phyloP scores from a whole-genome alignment of 345 rosid genomes.

The Corchorus olitorius region DNA sequence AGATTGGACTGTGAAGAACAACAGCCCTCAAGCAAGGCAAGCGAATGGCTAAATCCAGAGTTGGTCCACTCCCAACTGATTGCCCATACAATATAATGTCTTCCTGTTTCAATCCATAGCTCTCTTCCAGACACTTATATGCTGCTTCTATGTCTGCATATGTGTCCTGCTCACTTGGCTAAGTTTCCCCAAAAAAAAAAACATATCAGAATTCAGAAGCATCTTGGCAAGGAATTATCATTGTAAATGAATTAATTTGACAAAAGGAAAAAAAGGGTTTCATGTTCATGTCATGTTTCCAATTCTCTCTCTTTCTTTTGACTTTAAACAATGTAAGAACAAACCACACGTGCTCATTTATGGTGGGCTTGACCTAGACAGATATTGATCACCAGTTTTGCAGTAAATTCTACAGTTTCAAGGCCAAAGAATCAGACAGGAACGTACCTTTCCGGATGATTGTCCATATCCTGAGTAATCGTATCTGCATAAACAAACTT shows the following conservation, averaged over 20 bases:
- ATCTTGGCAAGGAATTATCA: not conserved
- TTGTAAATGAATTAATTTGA: not conserved
- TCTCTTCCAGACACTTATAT: constrained; percentile 65
- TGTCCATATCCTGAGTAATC: constrained; percentile 93
- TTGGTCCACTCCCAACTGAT: constrained; percentile 90
- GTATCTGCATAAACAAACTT: constrained; percentile 51
- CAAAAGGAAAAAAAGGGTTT: not conserved
- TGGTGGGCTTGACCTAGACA: not conserved
- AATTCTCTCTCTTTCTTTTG: not conserved
- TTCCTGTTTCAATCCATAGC: constrained; percentile 62
- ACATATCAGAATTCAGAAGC: not conserved
- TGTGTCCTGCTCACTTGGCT: constrained; percentile 91
- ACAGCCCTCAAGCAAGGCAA: constrained; percentile 71
- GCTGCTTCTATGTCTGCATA: constrained; percentile 91
- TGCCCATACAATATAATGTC: constrained; percentile 82
- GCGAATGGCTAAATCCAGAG: constrained; percentile 69
- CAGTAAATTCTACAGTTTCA: not conserved
- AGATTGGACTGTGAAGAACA: constrained; percentile 80
- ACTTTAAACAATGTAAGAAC: not conserved
- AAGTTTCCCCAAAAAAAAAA: not conserved
- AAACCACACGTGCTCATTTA: not conserved
- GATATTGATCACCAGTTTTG: not conserved
- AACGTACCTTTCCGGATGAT: constrained; percentile 83
- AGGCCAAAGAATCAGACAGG: constrained; percentile 7
- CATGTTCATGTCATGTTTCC: not conserved